Base-by-base conservation (phyloP, 2,329 filamentous ascomycete species). In the Leptographium radiaticola region DNA sequence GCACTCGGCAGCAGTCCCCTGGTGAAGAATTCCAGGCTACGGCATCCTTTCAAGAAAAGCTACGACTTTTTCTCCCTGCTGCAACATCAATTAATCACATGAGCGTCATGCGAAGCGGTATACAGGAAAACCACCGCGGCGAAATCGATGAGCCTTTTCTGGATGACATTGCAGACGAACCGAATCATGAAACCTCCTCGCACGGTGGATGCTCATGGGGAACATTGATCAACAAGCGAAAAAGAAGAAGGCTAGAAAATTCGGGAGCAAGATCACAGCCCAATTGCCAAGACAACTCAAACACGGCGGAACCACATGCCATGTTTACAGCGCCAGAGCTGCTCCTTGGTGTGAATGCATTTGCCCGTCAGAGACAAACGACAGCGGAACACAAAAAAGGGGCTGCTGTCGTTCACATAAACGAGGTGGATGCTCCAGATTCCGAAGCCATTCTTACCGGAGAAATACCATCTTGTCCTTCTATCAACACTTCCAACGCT, bases 401-500 rank as follows among this genome's bases (percentile, higher is more conserved):
- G 16, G 12, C 5, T 38, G 11, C 34, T 33, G 30, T 16, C 6
- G 15, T 20, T 39, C 11, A 33, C 6, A 40, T 13, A n/a, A n/a
- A 31, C 4, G 6, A 39, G 34, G 10, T 9, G 6, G 33, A 25
- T 20, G 1, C 20, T 2, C 15, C 31, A 31, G 7, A 11, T 31
- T 38, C 34, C 6, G 18, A 49, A 5, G 6, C 9, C 12, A 25
- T 25, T 25, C 25, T 25, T 2, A 16, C 4, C 4, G 11, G 13
- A 7, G 31, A 18, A 31, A 30, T 15, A 3, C 4, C 33, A 7
- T 46, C 45, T 13, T 44, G 39, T 34, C 63, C 63, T 10, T 11
- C 50, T 1, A 46, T 66, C 46, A 44, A 52, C 0, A 53, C 50
- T 0, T 59, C 59, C 0, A 12, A 31, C 6, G 44, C 13, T 0